Evolutionary conservation across 2,329 filamentous ascomycete species (phyloP), one percentile per base, ranked within the genome.

Genomic region (Gremmenia infestans): DNA sequence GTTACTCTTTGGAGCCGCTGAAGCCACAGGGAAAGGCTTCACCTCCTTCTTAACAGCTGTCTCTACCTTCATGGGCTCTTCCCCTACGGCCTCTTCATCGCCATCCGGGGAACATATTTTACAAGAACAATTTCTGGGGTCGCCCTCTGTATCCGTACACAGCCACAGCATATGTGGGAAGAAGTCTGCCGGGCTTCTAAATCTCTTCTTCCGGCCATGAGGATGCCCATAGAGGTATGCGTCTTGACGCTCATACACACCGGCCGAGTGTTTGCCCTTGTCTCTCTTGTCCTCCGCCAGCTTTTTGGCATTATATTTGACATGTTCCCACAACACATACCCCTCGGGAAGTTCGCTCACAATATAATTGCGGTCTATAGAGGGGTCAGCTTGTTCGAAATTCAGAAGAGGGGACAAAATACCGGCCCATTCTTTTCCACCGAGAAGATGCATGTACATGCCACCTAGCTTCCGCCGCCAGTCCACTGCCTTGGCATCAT

Each of bases 191-290:
- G 81, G 80, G 63, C 80, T 83, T 53, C 81, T 70, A 65, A 78
- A 85, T 49, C 80, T 74, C 69, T 82, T 83, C 67, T 76, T 78
- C 17, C 77, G 73, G 15, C 81, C 81, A 47, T 74, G 70, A 2
- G 81, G 81, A 64, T 84, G 80, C 19, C 81, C 81, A 65, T 83
- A 84, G 5, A 85, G 72, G 60, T 83, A 84, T 35, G 79, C 79
- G 65, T 85, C 81, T 62, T 81, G 78, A 53, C 81, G 71, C 64
- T 81, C 78, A 58, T 77, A 78, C 11, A 73, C 75, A 36, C 76
- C 78, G 75, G 66, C 73, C 71, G 60, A 62, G 35, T 67, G 68
- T 50, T 65, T 68, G 45, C 74, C 73, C 59, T 79, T 77, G 32
- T 75, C 65, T 22, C 72, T 71, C 39, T 71, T 71, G 2, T 62